Conservation (phyloP, 345 rosid genomes). For the Punica granatum region DNA sequence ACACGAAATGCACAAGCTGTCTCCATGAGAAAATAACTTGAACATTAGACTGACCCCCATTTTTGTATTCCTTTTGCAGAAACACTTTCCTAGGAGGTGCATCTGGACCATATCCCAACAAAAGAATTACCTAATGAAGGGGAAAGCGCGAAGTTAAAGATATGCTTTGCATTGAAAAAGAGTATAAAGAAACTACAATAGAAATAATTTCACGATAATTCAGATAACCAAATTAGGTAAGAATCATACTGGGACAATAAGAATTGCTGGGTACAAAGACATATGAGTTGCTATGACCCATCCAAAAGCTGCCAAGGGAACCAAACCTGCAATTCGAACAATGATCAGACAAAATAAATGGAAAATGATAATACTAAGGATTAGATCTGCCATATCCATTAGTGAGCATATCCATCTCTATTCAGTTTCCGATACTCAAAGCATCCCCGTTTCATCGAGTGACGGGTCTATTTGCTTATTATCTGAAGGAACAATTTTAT, state of each 20-base stretch:
- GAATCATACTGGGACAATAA: constrained; percentile 65
- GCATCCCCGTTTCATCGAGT: neutral
- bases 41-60: constrained; percentile 21
- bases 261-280: constrained; percentile 75
- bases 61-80: constrained; percentile 23
- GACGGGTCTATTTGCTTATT: neutral
- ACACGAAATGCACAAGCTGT: constrained; percentile 43
- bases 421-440: neutral
- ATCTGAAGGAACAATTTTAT: neutral
- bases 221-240: constrained; percentile 1
- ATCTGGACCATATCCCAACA: constrained; percentile 82
- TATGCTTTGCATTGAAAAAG: neutral
- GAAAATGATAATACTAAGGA: neutral
- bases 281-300: constrained; percentile 85
- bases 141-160: neutral
- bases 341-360: neutral
- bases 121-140: constrained; percentile 43
- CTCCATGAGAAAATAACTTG: constrained; percentile 46
- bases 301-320: constrained; percentile 88
- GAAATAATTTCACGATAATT: neutral
- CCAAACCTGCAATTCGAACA: constrained; percentile 35
- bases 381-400: neutral
- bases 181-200: neutral
- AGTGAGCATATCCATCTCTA: neutral
- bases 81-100: constrained; percentile 74